Evolutionary conservation across 345 rosid species (phyloP).

Genomic region (Salix caprea): DNA sequence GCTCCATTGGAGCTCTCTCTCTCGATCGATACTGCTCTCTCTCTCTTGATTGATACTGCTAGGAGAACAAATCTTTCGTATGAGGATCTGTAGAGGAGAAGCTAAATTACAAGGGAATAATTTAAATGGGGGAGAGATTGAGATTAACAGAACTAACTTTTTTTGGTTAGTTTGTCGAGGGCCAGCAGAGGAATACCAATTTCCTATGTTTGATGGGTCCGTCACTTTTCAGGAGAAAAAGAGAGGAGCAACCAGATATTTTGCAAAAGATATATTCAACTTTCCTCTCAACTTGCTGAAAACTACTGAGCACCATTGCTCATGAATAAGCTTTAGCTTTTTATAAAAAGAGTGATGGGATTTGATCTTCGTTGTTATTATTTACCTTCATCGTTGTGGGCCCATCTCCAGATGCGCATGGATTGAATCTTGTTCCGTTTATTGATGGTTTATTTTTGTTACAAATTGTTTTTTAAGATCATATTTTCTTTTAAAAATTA

Average conservation of each 20-base stretch:
- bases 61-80: not conserved
- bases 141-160: not conserved
- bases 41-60: not conserved
- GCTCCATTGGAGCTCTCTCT: not conserved
- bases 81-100: not conserved
- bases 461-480: no score
- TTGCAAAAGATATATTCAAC: not conserved
- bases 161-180: not conserved
- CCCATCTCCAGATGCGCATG: slow-evolving; percentile 8
- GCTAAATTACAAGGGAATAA: not conserved
- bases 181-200: not conserved
- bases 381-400: not conserved
- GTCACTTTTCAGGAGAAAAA: not conserved
- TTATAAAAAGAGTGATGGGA: slow-evolving; percentile 3
- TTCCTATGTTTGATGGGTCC: not conserved
- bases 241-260: not conserved
- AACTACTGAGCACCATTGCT: slow-evolving; percentile 1
- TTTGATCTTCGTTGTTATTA: slow-evolving; percentile 1
- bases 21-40: no score
- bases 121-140: not conserved
- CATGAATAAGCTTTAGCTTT: not conserved
- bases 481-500: no score
- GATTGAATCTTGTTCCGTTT: not conserved
- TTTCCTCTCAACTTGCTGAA: slow-evolving; percentile 8
- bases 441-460: not conserved